Conservation (phyloP, 1,284 basidiomycete genomes). For the Ganoderma sp. region DNA sequence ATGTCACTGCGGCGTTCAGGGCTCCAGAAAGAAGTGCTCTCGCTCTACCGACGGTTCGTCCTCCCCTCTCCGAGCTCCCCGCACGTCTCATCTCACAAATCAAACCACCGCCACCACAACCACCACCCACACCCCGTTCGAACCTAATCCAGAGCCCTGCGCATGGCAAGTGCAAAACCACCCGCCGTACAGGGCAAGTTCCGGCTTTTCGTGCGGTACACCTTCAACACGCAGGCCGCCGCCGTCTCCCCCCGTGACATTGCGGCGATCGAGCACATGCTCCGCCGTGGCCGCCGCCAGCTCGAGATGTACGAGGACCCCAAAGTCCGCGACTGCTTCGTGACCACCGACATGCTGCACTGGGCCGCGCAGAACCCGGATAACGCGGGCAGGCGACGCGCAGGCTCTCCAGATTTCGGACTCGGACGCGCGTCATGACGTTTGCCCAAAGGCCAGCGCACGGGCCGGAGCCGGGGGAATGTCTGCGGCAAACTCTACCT, state of each 20-base stretch:
- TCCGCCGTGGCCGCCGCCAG: constrained; percentile 68
- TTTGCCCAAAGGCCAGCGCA: not conserved
- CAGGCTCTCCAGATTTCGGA: constrained; percentile 1
- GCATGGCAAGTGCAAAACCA: constrained; percentile 75
- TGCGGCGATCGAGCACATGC: constrained; percentile 71
- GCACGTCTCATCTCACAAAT: not conserved
- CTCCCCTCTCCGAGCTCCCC: not conserved
- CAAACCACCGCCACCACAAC: not conserved
- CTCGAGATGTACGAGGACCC: constrained; percentile 70
- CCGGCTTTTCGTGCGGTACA: constrained; percentile 66
- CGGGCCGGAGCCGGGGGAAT: not conserved
- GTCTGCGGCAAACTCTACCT: not conserved
- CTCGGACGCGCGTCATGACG: constrained; percentile 1
- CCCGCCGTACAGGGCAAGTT: constrained; percentile 62
- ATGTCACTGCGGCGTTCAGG: constrained; percentile 54
- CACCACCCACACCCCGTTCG: not conserved
- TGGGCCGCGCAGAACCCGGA: constrained; percentile 53
- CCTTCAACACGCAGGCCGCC: constrained; percentile 66
- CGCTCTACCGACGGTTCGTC: constrained; percentile 70
- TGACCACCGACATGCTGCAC: constrained; percentile 67
- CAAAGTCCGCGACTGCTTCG: constrained; percentile 72
- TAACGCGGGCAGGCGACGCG: constrained; percentile 7
- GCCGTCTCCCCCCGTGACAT: constrained; percentile 68
- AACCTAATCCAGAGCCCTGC: constrained; percentile 60
- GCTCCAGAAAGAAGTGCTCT: constrained; percentile 71